These are phyloP conservation scores for Asparagopsis taxiformis DNA, from an alignment of 31 red algal species.

Conservation along the genomic window DNA sequence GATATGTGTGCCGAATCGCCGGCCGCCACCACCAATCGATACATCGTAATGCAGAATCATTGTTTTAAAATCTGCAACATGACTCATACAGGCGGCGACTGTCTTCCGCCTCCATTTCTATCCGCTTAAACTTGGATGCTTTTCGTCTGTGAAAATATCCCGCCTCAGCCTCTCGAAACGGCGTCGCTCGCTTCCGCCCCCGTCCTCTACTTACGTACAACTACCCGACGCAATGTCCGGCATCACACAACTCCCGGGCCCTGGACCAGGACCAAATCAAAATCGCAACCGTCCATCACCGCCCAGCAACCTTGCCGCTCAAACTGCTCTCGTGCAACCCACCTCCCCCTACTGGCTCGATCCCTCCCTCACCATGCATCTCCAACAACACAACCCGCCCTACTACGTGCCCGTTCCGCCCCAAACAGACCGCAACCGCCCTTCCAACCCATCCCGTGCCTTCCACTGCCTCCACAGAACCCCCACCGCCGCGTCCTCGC, in stretches of 20 bases:
- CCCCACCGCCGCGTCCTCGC: slow-evolving; percentile 54
- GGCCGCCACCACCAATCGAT: neutral
- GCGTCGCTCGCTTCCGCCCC: neutral
- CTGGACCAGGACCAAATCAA: neutral
- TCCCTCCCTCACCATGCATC: slow-evolving; percentile 6
- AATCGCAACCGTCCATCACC: neutral
- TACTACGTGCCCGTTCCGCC: slow-evolving; percentile 15
- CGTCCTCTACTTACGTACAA: neutral
- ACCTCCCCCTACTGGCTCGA: slow-evolving; percentile 12
- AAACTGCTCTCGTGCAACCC: slow-evolving; percentile 19
- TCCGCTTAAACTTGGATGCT: neutral
- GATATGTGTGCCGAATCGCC: neutral
- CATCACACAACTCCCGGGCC: neutral
- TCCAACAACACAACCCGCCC: slow-evolving; percentile 10
- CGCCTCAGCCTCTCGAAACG: neutral
- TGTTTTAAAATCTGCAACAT: no score
- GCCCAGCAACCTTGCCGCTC: neutral
- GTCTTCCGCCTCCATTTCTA: no score
- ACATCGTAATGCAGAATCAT: no score
- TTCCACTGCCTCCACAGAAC: neutral
- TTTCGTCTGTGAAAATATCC: neutral
- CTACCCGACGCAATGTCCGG: neutral
- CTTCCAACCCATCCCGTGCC: neutral
- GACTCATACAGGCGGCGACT: no score
- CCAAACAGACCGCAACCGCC: no score